Percentiles rank a stretch among this genome's conserved stretches.
phyloP scores from a whole-genome alignment of 2,329 filamentous ascomycete genomes.

The Scleromitrula shiraiana region DNA sequence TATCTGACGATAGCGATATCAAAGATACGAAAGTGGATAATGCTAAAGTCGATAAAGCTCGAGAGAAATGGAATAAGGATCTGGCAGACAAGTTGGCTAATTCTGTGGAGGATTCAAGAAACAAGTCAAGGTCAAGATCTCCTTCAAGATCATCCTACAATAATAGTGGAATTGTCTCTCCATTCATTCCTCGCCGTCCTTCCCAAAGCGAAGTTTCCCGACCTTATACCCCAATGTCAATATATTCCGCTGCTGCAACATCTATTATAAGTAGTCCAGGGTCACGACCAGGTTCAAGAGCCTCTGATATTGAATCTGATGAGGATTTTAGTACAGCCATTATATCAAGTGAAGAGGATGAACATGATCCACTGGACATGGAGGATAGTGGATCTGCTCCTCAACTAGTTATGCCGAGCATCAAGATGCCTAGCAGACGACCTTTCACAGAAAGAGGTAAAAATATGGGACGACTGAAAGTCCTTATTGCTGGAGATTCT shows the following conservation, averaged over 20 bases:
- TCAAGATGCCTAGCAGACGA: slow-evolving; percentile 79
- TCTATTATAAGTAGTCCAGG: slow-evolving; percentile 42
- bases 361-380: slow-evolving; percentile 37
- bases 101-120: slow-evolving; percentile 22
- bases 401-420: slow-evolving; percentile 96
- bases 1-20: slow-evolving; percentile 24
- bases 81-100: slow-evolving; percentile 14
- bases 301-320: slow-evolving; percentile 44
- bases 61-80: slow-evolving; percentile 26
- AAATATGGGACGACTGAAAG: slow-evolving; percentile 74
- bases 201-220: slow-evolving; percentile 33
- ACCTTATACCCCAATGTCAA: slow-evolving; percentile 38
- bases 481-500: slow-evolving; percentile 75
- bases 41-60: slow-evolving; percentile 18
- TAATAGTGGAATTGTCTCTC: slow-evolving; percentile 29
- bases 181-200: slow-evolving; percentile 23
- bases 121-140: slow-evolving; percentile 22
- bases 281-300: slow-evolving; percentile 44
- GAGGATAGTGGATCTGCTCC: slow-evolving; percentile 48
- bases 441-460: slow-evolving; percentile 87
- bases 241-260: slow-evolving; percentile 34
- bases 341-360: slow-evolving; percentile 28
- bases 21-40: slow-evolving; percentile 20
- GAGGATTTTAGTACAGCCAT: slow-evolving; percentile 33
- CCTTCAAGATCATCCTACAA: slow-evolving; percentile 28